A percentile compares a stretch with the other conserved stretches of the same genome.
Evolutionary conservation across 2,329 filamentous ascomycete species (phyloP).

Genomic region (Incumbomyces delicatus): DNA sequence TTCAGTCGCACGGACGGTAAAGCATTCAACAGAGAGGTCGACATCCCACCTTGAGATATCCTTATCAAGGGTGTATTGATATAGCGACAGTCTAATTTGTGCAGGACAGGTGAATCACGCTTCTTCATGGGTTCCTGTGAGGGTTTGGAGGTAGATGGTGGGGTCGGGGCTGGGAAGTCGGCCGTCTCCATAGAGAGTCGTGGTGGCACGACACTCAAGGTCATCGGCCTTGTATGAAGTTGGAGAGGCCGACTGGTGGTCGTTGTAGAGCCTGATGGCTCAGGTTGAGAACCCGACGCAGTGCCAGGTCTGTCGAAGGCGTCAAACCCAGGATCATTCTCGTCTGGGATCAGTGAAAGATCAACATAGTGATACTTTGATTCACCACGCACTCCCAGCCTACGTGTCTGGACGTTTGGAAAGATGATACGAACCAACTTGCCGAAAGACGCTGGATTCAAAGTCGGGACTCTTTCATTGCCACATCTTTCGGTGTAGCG

Average conservation of each 20-base stretch:
- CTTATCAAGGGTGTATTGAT: constrained; percentile 19
- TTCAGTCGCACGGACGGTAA: constrained; percentile 22
- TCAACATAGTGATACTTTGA: constrained; percentile 91
- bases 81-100: constrained; percentile 19
- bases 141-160: constrained; percentile 12
- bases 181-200: constrained; percentile 23
- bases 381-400: constrained; percentile 85
- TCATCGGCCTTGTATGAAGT: neutral
- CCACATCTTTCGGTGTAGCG: constrained; percentile 91
- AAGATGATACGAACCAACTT: constrained; percentile 96
- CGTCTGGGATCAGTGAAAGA: constrained; percentile 29
- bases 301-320: constrained; percentile 14
- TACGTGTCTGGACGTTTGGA: constrained; percentile 82
- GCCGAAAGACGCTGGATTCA: constrained; percentile 95
- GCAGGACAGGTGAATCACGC: neutral
- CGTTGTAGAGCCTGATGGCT: constrained; percentile 12
- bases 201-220: constrained; percentile 1
- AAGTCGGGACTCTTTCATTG: constrained; percentile 82
- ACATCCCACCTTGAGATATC: constrained; percentile 13
- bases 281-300: constrained; percentile 11
- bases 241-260: neutral
- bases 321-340: constrained; percentile 15
- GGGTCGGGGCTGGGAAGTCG: constrained; percentile 24
- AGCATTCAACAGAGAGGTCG: constrained; percentile 13
- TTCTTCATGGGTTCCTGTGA: neutral